Base-by-base conservation (phyloP, 2,329 filamentous ascomycete species). In the Ophiostoma quercus region DNA sequence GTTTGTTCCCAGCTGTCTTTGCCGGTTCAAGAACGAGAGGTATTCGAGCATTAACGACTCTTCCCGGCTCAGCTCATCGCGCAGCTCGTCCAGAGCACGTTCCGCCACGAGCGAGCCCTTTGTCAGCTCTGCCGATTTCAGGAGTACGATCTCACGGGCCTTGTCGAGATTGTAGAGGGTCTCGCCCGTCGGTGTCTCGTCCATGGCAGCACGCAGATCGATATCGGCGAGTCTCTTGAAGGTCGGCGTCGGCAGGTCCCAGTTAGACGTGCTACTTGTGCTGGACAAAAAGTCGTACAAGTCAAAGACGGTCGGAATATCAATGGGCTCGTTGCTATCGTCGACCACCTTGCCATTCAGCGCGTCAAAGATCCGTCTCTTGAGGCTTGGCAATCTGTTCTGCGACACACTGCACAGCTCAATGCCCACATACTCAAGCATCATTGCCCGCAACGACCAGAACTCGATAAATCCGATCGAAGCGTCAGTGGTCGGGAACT, bases 231-330 rank as follows among this genome's bases (percentile, higher is more conserved):
- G 89, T 72, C 86, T 86, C 57, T 82, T 79, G 25, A 91, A 80
- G 5, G 82, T 77, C 2, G 88, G 87, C 2, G 85, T 78, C 1
- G 84, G 76, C 4, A 81, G 77, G 32, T 81, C 78, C 81, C 85
- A 87, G n/a, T 82, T 76, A 4, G 78, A 80, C 57, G 84, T 82
- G n/a, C 82, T 77, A 19, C 78, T 82, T 65, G 84, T 83, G 25
- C 82, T 77, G 1, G 84, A 79, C 71, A 95, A 85, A 75, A 98
- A 98, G 79, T 99, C 95, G 75, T 96, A 95, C 29, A 98, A 84
- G 73, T 97, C 93, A 76, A 98, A 97, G 7, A 98, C 85, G 3
- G 91, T 93, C 0, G 90, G 85, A 71, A 92, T 71, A n/a, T 70
- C 90, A 51, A 90, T 82, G 5, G 87, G 82, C 69, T 91, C 86